Evolutionary conservation across 768 basidiomycete genomes (phyloP).

Genomic region (Suillus weaverae): DNA sequence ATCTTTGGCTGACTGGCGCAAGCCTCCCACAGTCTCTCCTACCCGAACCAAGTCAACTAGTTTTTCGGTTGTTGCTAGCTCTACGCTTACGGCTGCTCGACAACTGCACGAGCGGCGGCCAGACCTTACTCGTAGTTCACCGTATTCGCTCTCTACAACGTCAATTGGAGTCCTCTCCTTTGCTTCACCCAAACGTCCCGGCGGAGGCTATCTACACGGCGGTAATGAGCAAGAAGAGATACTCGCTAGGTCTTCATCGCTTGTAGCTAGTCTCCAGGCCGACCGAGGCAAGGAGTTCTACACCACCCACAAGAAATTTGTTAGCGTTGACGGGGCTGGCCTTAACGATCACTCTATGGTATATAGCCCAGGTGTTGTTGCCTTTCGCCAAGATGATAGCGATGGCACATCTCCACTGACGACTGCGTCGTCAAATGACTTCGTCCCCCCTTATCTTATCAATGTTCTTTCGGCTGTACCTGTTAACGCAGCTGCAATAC

Average conservation of each 20-base stretch:
- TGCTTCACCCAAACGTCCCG: constrained; percentile 44
- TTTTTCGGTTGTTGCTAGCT: constrained; percentile 31
- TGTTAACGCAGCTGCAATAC: constrained; percentile 44
- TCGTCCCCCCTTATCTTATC: constrained; percentile 39
- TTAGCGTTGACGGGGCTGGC: constrained; percentile 38
- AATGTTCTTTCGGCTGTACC: constrained; percentile 44
- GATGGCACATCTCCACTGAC: constrained; percentile 20
- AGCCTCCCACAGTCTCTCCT: constrained; percentile 4
- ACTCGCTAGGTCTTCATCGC: constrained; percentile 41
- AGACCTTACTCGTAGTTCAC: constrained; percentile 13
- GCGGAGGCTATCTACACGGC: constrained; percentile 45
- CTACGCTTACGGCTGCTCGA: constrained; percentile 36
- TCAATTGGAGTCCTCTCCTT: constrained; percentile 42
- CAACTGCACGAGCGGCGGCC: constrained; percentile 19
- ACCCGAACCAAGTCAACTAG: constrained; percentile 14
- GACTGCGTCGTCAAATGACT: constrained; percentile 19
- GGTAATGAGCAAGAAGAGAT: constrained; percentile 48
- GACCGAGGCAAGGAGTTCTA: constrained; percentile 41
- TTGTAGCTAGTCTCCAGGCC: constrained; percentile 39
- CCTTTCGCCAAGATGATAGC: constrained; percentile 41
- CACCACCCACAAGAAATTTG: constrained; percentile 36
- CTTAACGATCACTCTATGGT: constrained; percentile 49
- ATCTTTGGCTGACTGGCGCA: constrained; percentile 37
- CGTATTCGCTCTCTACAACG: constrained; percentile 23
- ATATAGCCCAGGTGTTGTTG: constrained; percentile 44